Evolutionary conservation across 805 yeast species (phyloP).

Genomic region (Limtongia smithiae): DNA sequence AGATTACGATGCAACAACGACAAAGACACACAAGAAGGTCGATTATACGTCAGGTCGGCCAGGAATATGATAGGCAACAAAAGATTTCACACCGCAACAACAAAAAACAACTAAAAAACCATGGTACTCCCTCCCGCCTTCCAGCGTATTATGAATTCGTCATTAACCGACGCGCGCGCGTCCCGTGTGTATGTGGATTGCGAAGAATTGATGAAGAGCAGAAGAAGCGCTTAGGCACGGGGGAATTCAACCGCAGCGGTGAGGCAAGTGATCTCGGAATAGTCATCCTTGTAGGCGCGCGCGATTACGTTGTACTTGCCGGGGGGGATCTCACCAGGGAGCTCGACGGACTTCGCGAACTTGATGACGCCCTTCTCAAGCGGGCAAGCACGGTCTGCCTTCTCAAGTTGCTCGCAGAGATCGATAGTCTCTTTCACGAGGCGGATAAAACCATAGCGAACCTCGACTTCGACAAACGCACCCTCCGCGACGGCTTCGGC

Average conservation of each 20-base stretch:
- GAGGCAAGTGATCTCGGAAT: constrained; percentile 77
- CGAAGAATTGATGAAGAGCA: too few species aligned
- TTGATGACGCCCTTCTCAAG: constrained; percentile 63
- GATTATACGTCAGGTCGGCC: too few species aligned
- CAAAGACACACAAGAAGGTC: too few species aligned
- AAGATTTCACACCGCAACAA: too few species aligned
- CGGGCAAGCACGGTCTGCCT: constrained; percentile 86
- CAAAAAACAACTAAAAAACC: not conserved
- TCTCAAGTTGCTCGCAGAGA: constrained; percentile 79
- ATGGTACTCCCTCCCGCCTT: not conserved
- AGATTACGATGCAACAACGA: too few species aligned
- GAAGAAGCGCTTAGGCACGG: constrained; percentile 14
- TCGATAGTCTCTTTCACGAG: constrained; percentile 87
- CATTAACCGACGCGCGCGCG: too few species aligned
- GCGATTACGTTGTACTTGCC: constrained; percentile 80
- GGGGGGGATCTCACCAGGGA: constrained; percentile 92
- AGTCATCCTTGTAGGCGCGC: constrained; percentile 83
- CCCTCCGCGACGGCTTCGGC: constrained; percentile 64
- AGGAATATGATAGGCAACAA: too few species aligned
- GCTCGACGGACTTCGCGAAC: constrained; percentile 67
- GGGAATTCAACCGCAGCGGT: constrained; percentile 42
- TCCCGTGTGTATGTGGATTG: too few species aligned
- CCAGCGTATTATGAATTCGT: not conserved
- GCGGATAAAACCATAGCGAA: constrained; percentile 85
- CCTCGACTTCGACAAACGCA: constrained; percentile 92